These are phyloP conservation scores for Fraxinus albicans DNA, from an alignment of 305 asterid genomes.

Conservation along the genomic window DNA sequence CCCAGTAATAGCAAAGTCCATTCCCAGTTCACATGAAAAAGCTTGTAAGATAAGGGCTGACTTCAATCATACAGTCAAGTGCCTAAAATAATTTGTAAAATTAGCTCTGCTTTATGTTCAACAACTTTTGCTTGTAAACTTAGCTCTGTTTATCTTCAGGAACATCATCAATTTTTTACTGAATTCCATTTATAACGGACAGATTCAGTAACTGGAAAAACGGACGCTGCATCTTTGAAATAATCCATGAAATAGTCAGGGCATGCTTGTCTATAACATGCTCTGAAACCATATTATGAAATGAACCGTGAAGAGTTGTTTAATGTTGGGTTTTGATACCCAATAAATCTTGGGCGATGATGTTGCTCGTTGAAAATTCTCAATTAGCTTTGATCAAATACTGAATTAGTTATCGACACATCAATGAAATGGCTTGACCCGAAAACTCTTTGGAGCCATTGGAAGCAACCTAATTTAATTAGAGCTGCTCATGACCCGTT, in stretches of 20 bases:
- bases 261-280: not conserved
- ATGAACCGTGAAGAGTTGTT: too few relatives aligned
- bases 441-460: too few relatives aligned
- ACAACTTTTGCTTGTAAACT: not conserved
- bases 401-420: too few relatives aligned
- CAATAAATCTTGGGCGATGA: too few relatives aligned
- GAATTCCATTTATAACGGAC: not conserved
- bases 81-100: not conserved
- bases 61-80: not conserved
- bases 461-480: too few relatives aligned
- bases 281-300: too few relatives aligned
- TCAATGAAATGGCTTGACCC: too few relatives aligned
- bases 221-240: not conserved
- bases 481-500: too few relatives aligned
- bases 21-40: conserved; percentile 3
- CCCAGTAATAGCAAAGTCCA: not conserved
- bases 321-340: too few relatives aligned
- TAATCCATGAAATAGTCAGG: not conserved
- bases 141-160: not conserved
- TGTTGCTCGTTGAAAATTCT: too few relatives aligned
- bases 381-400: too few relatives aligned
- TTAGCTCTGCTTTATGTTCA: not conserved
- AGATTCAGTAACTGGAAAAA: not conserved
- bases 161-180: not conserved
- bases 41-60: conserved; percentile 10